These are phyloP conservation scores for Leccinum obscurum DNA, from an alignment of 768 basidiomycete species.

Conservation along the genomic window DNA sequence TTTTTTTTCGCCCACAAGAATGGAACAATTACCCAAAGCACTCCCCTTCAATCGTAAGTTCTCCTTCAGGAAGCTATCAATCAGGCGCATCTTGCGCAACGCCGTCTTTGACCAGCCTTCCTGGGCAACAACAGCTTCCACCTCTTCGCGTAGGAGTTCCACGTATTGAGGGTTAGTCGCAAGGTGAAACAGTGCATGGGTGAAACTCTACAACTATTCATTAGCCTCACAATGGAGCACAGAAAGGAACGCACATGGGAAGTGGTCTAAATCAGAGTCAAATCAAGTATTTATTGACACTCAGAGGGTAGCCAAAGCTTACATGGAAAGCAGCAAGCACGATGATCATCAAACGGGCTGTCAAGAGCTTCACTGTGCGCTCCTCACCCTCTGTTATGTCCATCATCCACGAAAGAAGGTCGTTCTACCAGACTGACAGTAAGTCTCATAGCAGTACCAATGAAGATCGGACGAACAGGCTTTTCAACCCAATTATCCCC, in stretches of 20 bases:
- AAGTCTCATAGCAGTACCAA: neutral
- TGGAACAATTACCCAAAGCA: neutral
- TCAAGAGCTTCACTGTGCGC: neutral
- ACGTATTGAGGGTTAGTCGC: neutral
- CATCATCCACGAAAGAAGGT: neutral
- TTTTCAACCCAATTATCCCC: neutral
- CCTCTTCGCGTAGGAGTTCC: neutral
- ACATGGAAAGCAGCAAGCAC: conserved; percentile 16
- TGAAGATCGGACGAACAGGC: neutral
- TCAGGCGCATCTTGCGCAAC: neutral
- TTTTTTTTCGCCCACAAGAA: neutral
- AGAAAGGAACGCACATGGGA: neutral
- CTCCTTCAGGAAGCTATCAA: neutral
- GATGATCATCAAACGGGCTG: neutral
- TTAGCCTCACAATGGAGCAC: neutral
- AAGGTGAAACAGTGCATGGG: neutral
- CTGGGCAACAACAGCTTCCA: neutral
- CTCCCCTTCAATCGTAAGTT: neutral
- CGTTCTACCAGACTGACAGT: neutral
- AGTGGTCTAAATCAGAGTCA: neutral
- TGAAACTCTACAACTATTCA: neutral
- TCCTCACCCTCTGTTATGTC: neutral
- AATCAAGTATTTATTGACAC: neutral
- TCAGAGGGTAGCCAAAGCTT: neutral
- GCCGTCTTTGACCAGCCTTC: neutral